Conservation (phyloP, 2,329 filamentous ascomycete genomes). For the Penicillium hesseltinei region DNA sequence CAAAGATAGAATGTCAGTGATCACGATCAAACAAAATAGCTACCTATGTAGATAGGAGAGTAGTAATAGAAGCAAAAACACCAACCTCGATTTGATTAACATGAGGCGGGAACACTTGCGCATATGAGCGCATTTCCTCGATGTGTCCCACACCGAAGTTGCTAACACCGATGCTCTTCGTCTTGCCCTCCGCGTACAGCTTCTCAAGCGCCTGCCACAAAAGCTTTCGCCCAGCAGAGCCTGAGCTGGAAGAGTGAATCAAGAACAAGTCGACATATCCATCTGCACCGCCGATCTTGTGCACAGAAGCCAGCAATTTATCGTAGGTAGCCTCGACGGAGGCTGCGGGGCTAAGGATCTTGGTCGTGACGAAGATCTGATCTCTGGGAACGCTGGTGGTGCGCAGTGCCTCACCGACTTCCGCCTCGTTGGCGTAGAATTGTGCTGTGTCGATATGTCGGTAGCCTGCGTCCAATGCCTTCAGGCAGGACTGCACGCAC, state of each 20-base stretch:
- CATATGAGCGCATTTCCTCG: constrained; percentile 65
- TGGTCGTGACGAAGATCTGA: constrained; percentile 69
- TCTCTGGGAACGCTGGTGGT: constrained; percentile 52
- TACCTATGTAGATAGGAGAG: not conserved
- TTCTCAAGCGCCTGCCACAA: constrained; percentile 67
- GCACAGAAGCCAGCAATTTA: constrained; percentile 60
- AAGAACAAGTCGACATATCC: constrained; percentile 71
- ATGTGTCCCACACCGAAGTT: constrained; percentile 69
- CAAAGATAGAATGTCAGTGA: constrained; percentile 18
- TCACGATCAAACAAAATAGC: not conserved
- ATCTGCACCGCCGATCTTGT: constrained; percentile 56
- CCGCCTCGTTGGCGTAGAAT: constrained; percentile 66
- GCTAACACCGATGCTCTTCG: constrained; percentile 68
- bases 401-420: constrained; percentile 64
- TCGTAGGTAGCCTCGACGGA: constrained; percentile 60
- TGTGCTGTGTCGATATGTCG: constrained; percentile 61
- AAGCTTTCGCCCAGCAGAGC: constrained; percentile 55
- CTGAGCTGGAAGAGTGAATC: constrained; percentile 63
- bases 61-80: constrained; percentile 10
- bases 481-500: constrained; percentile 58
- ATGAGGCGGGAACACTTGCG: constrained; percentile 66
- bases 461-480: constrained; percentile 54
- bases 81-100: constrained; percentile 72
- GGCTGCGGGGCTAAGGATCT: constrained; percentile 58
- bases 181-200: constrained; percentile 58